These are phyloP conservation scores for Anisodus tanguticus DNA, from an alignment of 257 asterid genomes.

Conservation along the genomic window DNA sequence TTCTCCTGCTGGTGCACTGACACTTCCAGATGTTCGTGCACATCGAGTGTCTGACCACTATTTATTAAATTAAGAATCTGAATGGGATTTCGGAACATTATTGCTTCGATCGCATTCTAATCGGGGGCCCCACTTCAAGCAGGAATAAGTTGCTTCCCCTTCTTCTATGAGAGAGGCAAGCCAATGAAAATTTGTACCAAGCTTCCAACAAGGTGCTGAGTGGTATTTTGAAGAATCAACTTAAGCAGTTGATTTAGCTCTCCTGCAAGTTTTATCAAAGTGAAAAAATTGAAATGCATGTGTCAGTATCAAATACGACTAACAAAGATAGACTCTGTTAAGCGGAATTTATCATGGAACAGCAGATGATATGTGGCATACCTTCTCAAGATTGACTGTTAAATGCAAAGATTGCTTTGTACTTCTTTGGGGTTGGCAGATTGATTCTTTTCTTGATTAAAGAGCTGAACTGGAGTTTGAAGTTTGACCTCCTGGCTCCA, in stretches of 20 bases:
- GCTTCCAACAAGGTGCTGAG: not conserved
- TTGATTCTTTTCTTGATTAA: not conserved
- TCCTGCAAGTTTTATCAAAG: slow-evolving; percentile 3
- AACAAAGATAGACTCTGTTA: not conserved
- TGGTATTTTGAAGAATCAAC: slow-evolving; percentile 17
- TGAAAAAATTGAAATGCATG: not conserved
- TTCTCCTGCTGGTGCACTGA: not conserved
- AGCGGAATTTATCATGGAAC: not conserved
- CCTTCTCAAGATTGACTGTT: not conserved
- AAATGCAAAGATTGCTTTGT: not conserved
- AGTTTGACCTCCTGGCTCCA: slow-evolving; percentile 13
- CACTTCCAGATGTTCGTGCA: not conserved
- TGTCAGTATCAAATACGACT: not conserved
- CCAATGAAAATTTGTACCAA: not conserved
- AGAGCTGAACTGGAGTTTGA: slow-evolving; percentile 5
- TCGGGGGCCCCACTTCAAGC: not conserved
- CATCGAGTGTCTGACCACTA: slow-evolving; percentile 7
- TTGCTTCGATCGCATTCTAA: slow-evolving; percentile 13
- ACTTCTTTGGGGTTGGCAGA: not conserved
- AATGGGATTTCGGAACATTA: not conserved
- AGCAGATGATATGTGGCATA: not conserved
- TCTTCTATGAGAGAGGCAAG: slow-evolving; percentile 22
- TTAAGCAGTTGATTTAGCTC: not conserved
- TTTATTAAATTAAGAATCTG: not conserved
- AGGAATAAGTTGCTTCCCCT: slow-evolving; percentile 8